Conservation (phyloP, 2,329 filamentous ascomycete species). For the Chrysoporthe cubensis region DNA sequence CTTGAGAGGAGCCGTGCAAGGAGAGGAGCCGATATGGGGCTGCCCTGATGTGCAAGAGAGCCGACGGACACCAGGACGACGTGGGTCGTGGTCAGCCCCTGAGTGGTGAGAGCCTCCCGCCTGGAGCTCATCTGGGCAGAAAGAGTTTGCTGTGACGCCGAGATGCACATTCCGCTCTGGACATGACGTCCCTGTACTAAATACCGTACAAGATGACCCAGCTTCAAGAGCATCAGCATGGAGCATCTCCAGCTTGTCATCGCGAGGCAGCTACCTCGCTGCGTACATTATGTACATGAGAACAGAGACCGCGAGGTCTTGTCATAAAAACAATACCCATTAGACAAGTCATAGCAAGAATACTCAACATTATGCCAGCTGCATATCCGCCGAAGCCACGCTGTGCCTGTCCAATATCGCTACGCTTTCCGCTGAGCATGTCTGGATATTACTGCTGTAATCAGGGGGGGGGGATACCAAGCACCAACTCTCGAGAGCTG, state of each 20-base stretch:
- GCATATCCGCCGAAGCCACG: background rate
- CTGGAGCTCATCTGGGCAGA: background rate
- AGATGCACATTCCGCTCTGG: background rate
- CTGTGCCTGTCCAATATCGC: background rate
- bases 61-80: background rate
- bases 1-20: slow-evolving; percentile 50
- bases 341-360: background rate
- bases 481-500: background rate
- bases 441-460: background rate
- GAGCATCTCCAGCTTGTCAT: background rate
- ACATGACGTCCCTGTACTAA: background rate
- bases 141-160: background rate
- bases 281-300: background rate
- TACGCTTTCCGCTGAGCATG: background rate
- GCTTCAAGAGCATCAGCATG: background rate
- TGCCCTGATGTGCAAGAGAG: slow-evolving; percentile 3
- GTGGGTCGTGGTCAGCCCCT: background rate
- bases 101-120: background rate
- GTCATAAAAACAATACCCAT: background rate
- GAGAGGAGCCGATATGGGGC: background rate
- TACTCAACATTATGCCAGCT: background rate
- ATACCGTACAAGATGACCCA: background rate
- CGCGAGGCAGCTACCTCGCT: background rate
- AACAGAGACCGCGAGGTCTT: background rate
- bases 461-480: background rate